Evolutionary conservation across 1,284 basidiomycete species (phyloP), one percentile per base, ranked within the genome.

Genomic region (Ustilago tritici): DNA sequence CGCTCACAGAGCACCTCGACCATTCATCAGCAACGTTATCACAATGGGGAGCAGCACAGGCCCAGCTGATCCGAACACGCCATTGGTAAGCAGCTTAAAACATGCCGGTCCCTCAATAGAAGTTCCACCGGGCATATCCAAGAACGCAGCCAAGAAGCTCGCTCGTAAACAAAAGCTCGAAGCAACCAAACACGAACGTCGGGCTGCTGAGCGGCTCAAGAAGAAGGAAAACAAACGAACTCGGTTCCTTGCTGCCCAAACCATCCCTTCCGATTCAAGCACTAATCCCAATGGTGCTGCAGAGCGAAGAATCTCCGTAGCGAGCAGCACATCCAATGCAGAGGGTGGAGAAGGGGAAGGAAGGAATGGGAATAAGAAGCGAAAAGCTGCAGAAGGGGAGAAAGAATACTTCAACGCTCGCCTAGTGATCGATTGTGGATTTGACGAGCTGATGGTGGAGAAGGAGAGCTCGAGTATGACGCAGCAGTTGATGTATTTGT

Each of bases 381-480:
- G 43, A 11, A 46, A 76, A 57, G 86, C 82, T 49, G 82, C 85
- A 54, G 88, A 86, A 64, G 85, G 82, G 64, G 87, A 87, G 35
- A 67, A 62, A 72, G 86, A 78, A 64, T 89, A 85, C 32, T 95
- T 94, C 83, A 61, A 65, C 43, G 83, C 84, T 19, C 90, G 90
- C 40, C 89, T 99, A 2, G 90, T 97, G 23, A 88, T 99, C 34
- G 97, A 99, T 87, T 89, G 97, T 8, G 94, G 92, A 2, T 99
- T 99, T 85, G 97, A 99, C 86, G 91, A 95, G 55, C 89, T 92
- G 87, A 99, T 99, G 97, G 91, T 88, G 56, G 94, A 95, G 63
- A 95, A 95, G 93, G 97, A 99, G 88, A 90, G 96, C 70, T 90
- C 89, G 70, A 97, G 94, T 19, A 90, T 99, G 84, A 91, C 90